Evolutionary conservation across 148 eudicot species (phyloP), one percentile per base, ranked within the genome.

Genomic region (Vaccinium myrtillus): DNA sequence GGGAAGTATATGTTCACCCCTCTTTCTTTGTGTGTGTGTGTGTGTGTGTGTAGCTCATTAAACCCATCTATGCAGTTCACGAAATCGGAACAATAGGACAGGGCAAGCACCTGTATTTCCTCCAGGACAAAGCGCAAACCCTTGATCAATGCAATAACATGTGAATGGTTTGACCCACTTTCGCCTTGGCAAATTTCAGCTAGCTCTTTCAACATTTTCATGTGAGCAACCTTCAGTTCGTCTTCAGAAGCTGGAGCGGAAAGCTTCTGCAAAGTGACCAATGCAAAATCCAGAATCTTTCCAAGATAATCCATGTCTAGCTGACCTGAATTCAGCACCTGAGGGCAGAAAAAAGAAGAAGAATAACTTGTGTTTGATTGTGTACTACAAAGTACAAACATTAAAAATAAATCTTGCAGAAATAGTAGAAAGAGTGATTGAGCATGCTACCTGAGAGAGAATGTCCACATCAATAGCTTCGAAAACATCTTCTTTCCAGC

Each of bases 191-290:
- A 94, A 77, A 90, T 90, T 84, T 90, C 94, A 39, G 88, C 87
- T 77, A 96, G 89, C 67, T 94, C 97, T 79, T 69, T 85, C 86
- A 95, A 77, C 61, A 92, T 86, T 56, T 88, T 90, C 85, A 86
- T 86, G 88, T 94, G 96, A 81, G 93, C 83, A 81, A 87, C 89
- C 87, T 91, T 93, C 88, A 92, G 83, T 75, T 93, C 91, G 80
- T 86, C 91, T 88, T 94, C 98, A 77, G 86, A 91, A 76, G 95
- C 98, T 78, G 98, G 98, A 83, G 99, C 95, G 18, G 96, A 93
- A 50, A 96, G 90, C 93, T 92, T 96, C 88, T 87, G 90, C 90
- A 97, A 81, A 81, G 94, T 95, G 80, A 84, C 83, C 87, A 95
- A 80, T 73, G 96, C 91, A 87, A 89, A 97, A 79, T 93, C 96